Base-by-base conservation (phyloP, 176 grass and related monocot genomes). In the Musa troglodytarum region DNA sequence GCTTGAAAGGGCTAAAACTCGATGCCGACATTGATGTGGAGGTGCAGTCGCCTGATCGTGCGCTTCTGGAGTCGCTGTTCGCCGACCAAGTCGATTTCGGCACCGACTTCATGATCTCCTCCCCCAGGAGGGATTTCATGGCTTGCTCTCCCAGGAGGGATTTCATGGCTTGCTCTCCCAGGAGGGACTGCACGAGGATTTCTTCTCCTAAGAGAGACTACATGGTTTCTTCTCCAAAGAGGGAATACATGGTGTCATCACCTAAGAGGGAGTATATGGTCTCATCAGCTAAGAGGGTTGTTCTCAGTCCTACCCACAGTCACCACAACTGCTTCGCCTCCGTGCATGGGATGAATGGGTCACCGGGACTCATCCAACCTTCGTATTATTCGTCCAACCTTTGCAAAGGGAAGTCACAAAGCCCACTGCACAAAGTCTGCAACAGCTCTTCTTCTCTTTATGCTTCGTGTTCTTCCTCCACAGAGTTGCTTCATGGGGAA, bases 21-120 rank as follows among this genome's bases (percentile, higher is more conserved):
- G 89, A 92, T 4, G 71, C 65, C 4, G 88, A 87, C 51, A 66
- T 76, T 28, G 83, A 83, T 16, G 59, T 34, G 9, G 86, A 92
- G 86, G 78, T 92, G 71, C 81, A 92, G 72, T 88, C 89, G 55
- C 86, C 86, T 0, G 89, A 92, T 50, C 71, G 80, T 23, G 65
- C 83, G 20, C 25, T 92, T 24, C 88, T 86, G 86, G 89, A 92
- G 62, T 92, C 83, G 1, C 55, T 92, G 66, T 83, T 92, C 19
- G 81, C 86, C 34, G 89, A 92, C 52, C 89, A 88, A 53, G 66
- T 88, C 14, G 86, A 83, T 22, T 16, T 54, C 7, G 50, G 75
- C 1, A 59, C 17, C 14, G 86, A 92, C 72, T 92, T 92, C 83
- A 74, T 92, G 67, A 82, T 86, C 79, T 83, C 81, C 68, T 88